Percentiles rank a stretch among this genome's conserved stretches.
phyloP scores from a whole-genome alignment of 495 filamentous ascomycete genomes.

The Cryomyces minteri region DNA sequence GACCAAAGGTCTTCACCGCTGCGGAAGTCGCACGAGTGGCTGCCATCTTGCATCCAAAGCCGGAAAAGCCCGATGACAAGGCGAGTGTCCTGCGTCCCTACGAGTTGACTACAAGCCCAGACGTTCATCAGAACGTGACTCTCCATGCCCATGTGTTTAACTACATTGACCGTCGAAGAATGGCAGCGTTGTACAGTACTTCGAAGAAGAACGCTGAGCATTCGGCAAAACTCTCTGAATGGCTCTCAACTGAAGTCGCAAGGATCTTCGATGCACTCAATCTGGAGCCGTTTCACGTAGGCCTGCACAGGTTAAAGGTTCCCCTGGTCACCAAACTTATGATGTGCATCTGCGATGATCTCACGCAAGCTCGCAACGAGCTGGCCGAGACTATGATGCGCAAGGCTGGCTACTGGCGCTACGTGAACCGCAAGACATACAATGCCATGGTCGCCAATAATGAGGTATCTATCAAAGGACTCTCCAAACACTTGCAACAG shows the following conservation, averaged over 20 bases:
- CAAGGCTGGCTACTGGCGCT: constrained; percentile 9
- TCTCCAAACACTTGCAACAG: background rate
- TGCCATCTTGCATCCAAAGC: background rate
- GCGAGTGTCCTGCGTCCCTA: too few relatives aligned
- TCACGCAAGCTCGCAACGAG: constrained; percentile 2
- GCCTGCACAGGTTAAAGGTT: background rate
- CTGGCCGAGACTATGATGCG: background rate
- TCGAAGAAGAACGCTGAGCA: too few relatives aligned
- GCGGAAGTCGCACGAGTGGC: constrained; percentile 5
- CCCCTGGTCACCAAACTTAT: background rate
- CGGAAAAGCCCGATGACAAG: too few relatives aligned
- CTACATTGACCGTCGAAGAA: too few relatives aligned
- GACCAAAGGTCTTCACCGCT: constrained; percentile 4
- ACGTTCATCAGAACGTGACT: too few relatives aligned
- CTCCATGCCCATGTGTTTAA: too few relatives aligned
- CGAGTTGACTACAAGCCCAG: too few relatives aligned
- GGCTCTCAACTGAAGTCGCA: background rate
- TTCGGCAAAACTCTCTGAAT: too few relatives aligned
- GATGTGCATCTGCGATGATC: constrained; percentile 1
- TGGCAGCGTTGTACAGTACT: too few relatives aligned
- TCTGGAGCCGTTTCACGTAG: background rate
- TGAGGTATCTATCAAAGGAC: background rate
- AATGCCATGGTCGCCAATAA: constrained; percentile 5
- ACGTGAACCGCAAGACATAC: constrained; percentile 5
- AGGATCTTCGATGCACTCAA: constrained; percentile 1